phyloP scores from a whole-genome alignment of 2,329 filamentous ascomycete species.

The Hymenoscyphus scutula region DNA sequence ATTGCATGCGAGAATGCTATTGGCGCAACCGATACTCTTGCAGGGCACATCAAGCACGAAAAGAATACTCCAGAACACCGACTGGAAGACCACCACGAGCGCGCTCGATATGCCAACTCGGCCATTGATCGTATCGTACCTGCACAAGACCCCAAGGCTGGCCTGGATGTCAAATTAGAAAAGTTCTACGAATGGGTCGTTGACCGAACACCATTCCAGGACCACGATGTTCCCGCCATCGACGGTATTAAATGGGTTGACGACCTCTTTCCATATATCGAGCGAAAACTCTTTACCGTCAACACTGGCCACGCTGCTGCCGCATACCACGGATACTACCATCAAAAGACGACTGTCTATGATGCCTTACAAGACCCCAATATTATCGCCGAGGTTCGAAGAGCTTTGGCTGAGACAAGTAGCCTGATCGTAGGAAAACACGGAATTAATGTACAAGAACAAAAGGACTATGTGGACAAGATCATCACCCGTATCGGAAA shows the following conservation, averaged over 20 bases:
- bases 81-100: conserved; percentile 64
- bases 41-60: conserved; percentile 72
- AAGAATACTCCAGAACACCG: conserved; percentile 68
- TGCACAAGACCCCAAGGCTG: conserved; percentile 74
- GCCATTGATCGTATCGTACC: conserved; percentile 98
- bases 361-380: conserved; percentile 79
- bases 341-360: conserved; percentile 82
- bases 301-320: conserved; percentile 97
- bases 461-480: conserved; percentile 83
- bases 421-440: conserved; percentile 85
- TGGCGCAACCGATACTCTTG: conserved; percentile 85
- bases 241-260: conserved; percentile 91
- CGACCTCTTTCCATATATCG: conserved; percentile 90
- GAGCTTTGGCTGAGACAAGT: conserved; percentile 81
- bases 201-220: conserved; percentile 79
- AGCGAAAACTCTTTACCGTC: conserved; percentile 99
- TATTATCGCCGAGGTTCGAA: conserved; percentile 77
- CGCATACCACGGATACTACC: conserved; percentile 90
- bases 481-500: conserved; percentile 94
- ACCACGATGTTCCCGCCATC: conserved; percentile 68
- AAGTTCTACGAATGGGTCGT: conserved; percentile 99
- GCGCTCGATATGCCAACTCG: conserved; percentile 92
- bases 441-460: conserved; percentile 69
- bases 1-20: conserved; percentile 99
- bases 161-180: conserved; percentile 91